Conservation (phyloP, 1,139 yeast genomes). For the Wickerhamiella pararugosa region DNA sequence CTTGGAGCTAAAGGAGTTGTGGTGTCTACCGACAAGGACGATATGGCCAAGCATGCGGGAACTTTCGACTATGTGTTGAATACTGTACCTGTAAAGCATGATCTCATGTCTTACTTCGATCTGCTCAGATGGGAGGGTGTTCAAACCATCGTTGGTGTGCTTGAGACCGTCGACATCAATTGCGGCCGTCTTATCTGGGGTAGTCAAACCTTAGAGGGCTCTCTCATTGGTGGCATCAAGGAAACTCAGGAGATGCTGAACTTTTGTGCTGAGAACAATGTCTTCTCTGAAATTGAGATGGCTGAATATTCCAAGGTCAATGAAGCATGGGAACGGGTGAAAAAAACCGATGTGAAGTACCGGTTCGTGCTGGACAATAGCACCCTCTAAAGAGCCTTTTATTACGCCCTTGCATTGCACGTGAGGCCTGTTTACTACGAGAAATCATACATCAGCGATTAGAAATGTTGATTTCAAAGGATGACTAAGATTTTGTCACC, state of each 20-base stretch:
- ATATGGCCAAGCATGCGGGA: not conserved
- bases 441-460: too few relatives aligned
- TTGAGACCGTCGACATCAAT: not conserved
- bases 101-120: conserved; percentile 15
- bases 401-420: not conserved
- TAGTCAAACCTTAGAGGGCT: conserved; percentile 8
- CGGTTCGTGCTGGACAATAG: conserved; percentile 12
- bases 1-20: conserved; percentile 28
- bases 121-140: conserved; percentile 9
- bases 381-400: not conserved
- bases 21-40: not conserved
- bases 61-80: conserved; percentile 19
- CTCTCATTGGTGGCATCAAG: conserved; percentile 15
- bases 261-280: conserved; percentile 14
- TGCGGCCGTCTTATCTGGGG: not conserved
- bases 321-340: conserved; percentile 12
- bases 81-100: conserved; percentile 18
- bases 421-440: too few relatives aligned
- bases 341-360: conserved; percentile 9
- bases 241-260: conserved; percentile 17
- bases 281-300: conserved; percentile 13
- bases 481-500: too few relatives aligned
- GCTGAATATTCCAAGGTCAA: conserved; percentile 12
- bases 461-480: too few relatives aligned
- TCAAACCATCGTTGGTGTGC: not conserved